Conservation (phyloP, 345 rosid species). For the Aethionema arabicum region DNA sequence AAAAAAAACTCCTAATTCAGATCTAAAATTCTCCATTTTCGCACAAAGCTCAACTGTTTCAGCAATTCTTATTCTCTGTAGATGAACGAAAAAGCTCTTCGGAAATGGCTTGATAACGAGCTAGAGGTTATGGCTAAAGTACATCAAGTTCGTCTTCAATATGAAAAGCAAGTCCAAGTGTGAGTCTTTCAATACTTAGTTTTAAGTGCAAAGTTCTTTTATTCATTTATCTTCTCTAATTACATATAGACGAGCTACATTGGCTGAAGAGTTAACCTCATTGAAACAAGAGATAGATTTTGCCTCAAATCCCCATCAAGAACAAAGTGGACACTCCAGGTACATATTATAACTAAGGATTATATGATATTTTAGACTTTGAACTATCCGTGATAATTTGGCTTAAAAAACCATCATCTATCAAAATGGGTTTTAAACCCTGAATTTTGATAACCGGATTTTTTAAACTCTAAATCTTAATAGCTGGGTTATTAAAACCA, state of each 20-base stretch:
- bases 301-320: conserved; percentile 52
- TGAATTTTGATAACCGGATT: no score
- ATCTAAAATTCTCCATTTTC: not conserved
- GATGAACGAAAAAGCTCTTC: conserved; percentile 61
- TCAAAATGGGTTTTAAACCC: no score
- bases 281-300: conserved; percentile 56
- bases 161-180: conserved; percentile 78
- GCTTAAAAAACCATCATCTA: no score
- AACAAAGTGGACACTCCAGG: conserved; percentile 61
- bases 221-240: conserved; percentile 13
- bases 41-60: conserved; percentile 20
- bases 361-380: no score
- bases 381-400: no score
- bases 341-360: conserved; percentile 10
- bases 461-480: no score
- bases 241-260: conserved; percentile 52
- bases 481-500: no score
- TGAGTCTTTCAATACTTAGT: conserved; percentile 40
- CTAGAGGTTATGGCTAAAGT: conserved; percentile 73
- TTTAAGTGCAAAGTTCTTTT: conserved; percentile 20
- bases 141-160: conserved; percentile 68
- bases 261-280: conserved; percentile 63
- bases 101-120: conserved; percentile 74
- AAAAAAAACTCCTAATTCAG: conserved; percentile 24
- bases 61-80: conserved; percentile 22